Base-by-base conservation (phyloP, 1,139 yeast genomes). In the Zygosaccharomyces sapae region DNA sequence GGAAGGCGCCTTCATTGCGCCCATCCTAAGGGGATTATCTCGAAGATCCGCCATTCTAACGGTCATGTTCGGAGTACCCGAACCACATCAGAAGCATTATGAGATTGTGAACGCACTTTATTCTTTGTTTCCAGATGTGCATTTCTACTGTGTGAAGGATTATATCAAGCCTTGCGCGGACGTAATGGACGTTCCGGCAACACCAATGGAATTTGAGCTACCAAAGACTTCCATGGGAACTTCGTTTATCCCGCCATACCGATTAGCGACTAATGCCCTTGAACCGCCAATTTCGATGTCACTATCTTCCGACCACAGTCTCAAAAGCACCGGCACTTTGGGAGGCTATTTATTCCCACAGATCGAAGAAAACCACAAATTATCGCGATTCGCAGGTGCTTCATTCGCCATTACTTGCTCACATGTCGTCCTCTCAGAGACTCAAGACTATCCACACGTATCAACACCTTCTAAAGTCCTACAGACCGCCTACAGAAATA, bases 351-450 rank as follows among this genome's bases (percentile, higher is more conserved):
- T 90, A 5, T 84, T 83, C 57, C 97, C 97, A 1, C 80, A 77
- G 48, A 81, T 88, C 38, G 80, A 79, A 48, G 58, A 69, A n/a
- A 68, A 70, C 41, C 60, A 71, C 0, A 65, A 72, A 31, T 63
- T 80, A 22, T 68, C 77, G 13, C 79, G 79, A 53, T 87, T 84
- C 62, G 76, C 83, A 10, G 79, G 80, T 50, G 76, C 87, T 3
- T 79, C 86, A 36, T 89, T 86, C 68, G 97, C 95, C 1, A 71
- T 89, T 47, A 86, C 97, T 0, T 89, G 97, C 69, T 96, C 96
- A 0, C 97, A 90, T 69, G 96, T 90, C 5, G 85, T 94, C 46
- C 71, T 89, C 19, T 79, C 80, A 44, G 84, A 79, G 48, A 58
- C 66, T 7, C 72, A 70, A 41, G 71, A 69, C 27, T 83, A 86